Percentiles rank a stretch among this genome's conserved stretches.
These are phyloP conservation scores for Setaria viridis DNA, from an alignment of 202 grass and related monocot genomes.

Conservation along the genomic window DNA sequence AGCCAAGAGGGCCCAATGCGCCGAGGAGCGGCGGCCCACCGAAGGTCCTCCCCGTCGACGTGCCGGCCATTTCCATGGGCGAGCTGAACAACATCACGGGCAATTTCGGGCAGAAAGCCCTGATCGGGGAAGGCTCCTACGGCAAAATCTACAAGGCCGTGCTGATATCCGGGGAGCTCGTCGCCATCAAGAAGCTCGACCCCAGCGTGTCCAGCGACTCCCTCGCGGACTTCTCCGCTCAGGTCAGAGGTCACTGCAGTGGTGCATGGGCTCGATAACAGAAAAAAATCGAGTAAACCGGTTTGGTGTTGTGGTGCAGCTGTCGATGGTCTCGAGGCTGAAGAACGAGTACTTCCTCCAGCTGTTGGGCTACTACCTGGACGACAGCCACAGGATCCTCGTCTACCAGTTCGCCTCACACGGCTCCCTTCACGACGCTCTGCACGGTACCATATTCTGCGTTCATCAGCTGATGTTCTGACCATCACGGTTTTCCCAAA, in stretches of 20 bases:
- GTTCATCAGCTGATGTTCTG: too few relatives aligned
- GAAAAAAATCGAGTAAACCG: not conserved
- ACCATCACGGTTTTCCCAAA: too few relatives aligned
- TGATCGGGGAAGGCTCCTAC: constrained; percentile 87
- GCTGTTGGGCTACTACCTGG: constrained; percentile 58
- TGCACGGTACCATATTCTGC: constrained; percentile 35
- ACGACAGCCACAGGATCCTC: constrained; percentile 54
- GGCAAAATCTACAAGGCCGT: constrained; percentile 59
- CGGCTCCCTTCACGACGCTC: constrained; percentile 60
- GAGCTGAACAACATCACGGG: constrained; percentile 66
- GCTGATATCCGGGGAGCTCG: constrained; percentile 52
- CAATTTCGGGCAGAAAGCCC: constrained; percentile 56
- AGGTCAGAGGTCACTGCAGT: constrained; percentile 51
- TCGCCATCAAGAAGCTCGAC: constrained; percentile 81
- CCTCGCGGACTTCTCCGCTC: constrained; percentile 62
- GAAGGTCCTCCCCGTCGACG: constrained; percentile 60
- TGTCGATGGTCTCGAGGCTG: constrained; percentile 61
- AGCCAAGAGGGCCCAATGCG: constrained; percentile 46
- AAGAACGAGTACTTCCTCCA: constrained; percentile 61
- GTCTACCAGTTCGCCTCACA: constrained; percentile 58
- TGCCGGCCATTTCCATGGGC: constrained; percentile 57
- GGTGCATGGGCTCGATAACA: too few relatives aligned
- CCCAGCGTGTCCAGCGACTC: constrained; percentile 63
- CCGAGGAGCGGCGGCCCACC: constrained; percentile 42
- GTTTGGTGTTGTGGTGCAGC: constrained; percentile 27